Conservation (phyloP, 495 filamentous ascomycete genomes). For the Podospora australis region DNA sequence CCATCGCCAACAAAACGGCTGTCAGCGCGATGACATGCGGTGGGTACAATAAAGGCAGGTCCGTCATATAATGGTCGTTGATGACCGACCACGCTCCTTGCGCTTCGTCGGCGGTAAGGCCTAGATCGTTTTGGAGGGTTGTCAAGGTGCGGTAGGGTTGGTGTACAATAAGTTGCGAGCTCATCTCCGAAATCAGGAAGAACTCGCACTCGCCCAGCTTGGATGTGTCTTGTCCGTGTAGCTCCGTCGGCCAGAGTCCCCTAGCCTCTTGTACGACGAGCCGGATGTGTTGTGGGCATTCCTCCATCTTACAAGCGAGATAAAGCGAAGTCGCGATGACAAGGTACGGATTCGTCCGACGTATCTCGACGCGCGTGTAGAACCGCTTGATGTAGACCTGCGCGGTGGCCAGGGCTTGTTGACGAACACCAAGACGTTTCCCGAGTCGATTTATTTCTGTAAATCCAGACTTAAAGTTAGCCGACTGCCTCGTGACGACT, state of each 20-base stretch:
- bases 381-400: constrained; percentile 92
- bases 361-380: constrained; percentile 85
- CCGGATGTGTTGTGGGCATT: constrained; percentile 93
- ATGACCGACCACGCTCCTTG: constrained; percentile 78
- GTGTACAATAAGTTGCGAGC: constrained; percentile 87
- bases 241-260: constrained; percentile 83
- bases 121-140: constrained; percentile 62
- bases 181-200: constrained; percentile 89
- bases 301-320: constrained; percentile 97
- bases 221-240: constrained; percentile 72
- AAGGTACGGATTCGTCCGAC: constrained; percentile 89
- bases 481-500: not conserved
- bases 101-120: constrained; percentile 69
- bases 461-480: not conserved
- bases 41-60: constrained; percentile 78
- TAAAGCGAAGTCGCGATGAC: constrained; percentile 87
- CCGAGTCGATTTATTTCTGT: constrained; percentile 77
- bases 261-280: constrained; percentile 79
- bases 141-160: constrained; percentile 91
- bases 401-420: constrained; percentile 90
- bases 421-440: constrained; percentile 69
- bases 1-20: constrained; percentile 78
- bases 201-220: constrained; percentile 97
- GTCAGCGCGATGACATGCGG: constrained; percentile 89
- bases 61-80: constrained; percentile 95